Evolutionary conservation across 257 asterid species (phyloP), one percentile per base, ranked within the genome.

Genomic region (Buddleja alternifolia): DNA sequence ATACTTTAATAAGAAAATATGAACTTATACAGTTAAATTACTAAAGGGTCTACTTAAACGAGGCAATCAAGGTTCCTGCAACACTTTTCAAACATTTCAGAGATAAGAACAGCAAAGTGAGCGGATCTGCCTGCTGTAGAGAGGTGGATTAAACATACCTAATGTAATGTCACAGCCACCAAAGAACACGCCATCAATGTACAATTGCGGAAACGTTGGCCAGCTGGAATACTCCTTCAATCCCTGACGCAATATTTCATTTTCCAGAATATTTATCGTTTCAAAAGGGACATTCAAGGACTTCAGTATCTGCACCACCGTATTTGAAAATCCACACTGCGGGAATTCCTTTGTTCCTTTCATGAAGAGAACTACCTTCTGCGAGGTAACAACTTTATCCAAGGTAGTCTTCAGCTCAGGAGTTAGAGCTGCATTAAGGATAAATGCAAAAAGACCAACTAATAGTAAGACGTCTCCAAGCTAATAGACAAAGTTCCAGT

Each of bases 161-260:
- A 82, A 71, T 17, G 81, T 68, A 58, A 84, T 82, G 80, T 84
- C 90, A 63, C 90, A 84, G 70, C 87, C 87, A 44, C 90, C 87
- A 45, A 79, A 77, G 77, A 84, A 84, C 63, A 82, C 73, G 42
- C 98, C 98, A 65, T 87, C 95, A 69, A 92, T 76, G 82, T 87
- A 92, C 68, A 92, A 71, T 58, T 92, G 98, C 2, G 97, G 98
- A 73, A 92, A 92, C 37, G 98, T 92, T 39, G 97, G 98, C 98
- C 98, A 92, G 78, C 79, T 83, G 36, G 98, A 92, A 64, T 92
- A 92, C 70, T 89, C 94, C 81, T 84, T 82, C 79, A 84, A 45
- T 17, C 87, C 87, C 67, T 77, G 85, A 14, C 90, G 90, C 54
- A 84, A 52, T 7, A 70, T 45, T 63, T 81, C 85, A 74, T 84